Evolutionary conservation across 495 filamentous ascomycete genomes (phyloP), one percentile per base, ranked within the genome.

Genomic region (Xylaria intraflava): DNA sequence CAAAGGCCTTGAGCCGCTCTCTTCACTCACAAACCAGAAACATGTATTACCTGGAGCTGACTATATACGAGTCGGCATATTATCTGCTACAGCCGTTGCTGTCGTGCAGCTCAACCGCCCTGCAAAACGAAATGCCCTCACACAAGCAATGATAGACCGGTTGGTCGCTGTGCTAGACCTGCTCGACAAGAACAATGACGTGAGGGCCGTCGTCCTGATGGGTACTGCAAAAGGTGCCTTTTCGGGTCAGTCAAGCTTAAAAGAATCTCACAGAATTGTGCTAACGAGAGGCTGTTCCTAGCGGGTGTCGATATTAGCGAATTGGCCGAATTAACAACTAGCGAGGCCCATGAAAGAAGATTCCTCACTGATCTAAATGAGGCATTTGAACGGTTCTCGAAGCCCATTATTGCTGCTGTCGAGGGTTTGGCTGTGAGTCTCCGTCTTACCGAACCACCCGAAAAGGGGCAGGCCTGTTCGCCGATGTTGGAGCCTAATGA

Each of bases 221-320:
- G 71, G 69, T 22, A 53, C 48, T 14, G 49, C 61, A 6, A 59
- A 55, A 16, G 56, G 56, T 3, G 60, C 64, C n/a, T 71, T 73
- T 45, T 69, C 62, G 19, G 69, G 70, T 67, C 43, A 22, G 63
- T 58, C n/a, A 40, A 27, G 8, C 23, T 19, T 12, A 57, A 36
- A 31, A 56, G 52, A 22, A 30, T 29, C 23, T 29, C n/a, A 27
- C 19, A 27, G 46, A 52, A 24, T 27, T 36, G 40, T 45, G 38
- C 39, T 53, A 46, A 51, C 53, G 30, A 35, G 46, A 46, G 2
- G 19, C 5, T 3, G 16, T 24, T 26, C 29, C 14, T 48, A 71
- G 72, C 70, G 16, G 70, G 72, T 20, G 66, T 66, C 16, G 70
- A 75, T 51, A 60, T 75, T 30, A 62, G 58, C 24, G 69, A 73